Conservation (phyloP, 768 basidiomycete species). For the Lactarius tabidus region DNA sequence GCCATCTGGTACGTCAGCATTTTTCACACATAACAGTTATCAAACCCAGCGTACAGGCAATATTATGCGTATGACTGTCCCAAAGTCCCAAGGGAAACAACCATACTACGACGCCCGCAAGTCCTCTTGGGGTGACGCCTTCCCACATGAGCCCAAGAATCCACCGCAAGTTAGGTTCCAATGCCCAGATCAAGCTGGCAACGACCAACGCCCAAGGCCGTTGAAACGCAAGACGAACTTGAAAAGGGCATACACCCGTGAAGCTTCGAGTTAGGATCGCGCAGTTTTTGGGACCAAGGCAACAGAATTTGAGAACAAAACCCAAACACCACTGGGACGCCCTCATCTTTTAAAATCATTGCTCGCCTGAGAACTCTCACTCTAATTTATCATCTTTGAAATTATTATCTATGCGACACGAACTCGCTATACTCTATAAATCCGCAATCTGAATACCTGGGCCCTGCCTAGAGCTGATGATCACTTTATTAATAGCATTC, state of each 20-base stretch:
- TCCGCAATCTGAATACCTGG: conserved; percentile 89
- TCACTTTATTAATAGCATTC: conserved; percentile 72
- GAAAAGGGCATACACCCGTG: neutral
- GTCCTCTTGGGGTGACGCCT: conserved; percentile 89
- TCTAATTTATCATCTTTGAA: neutral
- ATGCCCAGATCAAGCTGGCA: conserved; percentile 37
- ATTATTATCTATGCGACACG: neutral
- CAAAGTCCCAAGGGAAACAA: conserved; percentile 94
- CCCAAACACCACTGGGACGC: neutral
- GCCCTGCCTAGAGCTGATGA: conserved; percentile 81
- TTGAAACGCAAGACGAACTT: neutral
- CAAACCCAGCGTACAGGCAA: conserved; percentile 51
- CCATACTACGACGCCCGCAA: conserved; percentile 93
- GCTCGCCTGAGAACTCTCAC: neutral
- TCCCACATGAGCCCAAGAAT: conserved; percentile 87
- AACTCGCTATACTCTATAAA: conserved; percentile 38
- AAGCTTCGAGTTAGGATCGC: neutral
- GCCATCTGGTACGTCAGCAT: conserved; percentile 54
- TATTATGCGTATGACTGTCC: conserved; percentile 87
- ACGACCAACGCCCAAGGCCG: conserved; percentile 30
- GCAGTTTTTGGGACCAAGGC: neutral
- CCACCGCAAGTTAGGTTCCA: conserved; percentile 56
- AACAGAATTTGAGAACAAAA: neutral
- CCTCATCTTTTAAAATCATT: neutral
- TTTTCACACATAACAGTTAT: conserved; percentile 1